Evolutionary conservation across 2,329 filamentous ascomycete species (phyloP).

Genomic region (Neurospora crassa): DNA sequence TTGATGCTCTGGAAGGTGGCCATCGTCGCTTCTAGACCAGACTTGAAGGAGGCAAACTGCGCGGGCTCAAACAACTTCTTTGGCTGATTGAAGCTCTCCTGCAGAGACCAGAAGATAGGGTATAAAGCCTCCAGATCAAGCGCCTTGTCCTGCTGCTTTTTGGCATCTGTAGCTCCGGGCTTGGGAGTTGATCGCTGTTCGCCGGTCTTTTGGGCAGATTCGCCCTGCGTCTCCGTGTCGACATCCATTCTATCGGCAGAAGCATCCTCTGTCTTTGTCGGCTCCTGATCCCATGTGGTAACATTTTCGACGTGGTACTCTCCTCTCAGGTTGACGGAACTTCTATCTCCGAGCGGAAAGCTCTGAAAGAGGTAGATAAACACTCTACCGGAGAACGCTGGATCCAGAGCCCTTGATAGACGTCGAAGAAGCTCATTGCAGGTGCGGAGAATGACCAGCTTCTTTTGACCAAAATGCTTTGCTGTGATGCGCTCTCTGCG

Average conservation of each 20-base stretch:
- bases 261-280: constrained; percentile 24
- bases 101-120: constrained; percentile 86
- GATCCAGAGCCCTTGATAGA: constrained; percentile 91
- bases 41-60: constrained; percentile 73
- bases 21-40: constrained; percentile 59
- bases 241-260: constrained; percentile 54
- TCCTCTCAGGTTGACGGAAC: constrained; percentile 90
- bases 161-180: constrained; percentile 33
- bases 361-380: constrained; percentile 99
- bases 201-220: constrained; percentile 24
- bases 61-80: constrained; percentile 66
- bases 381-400: constrained; percentile 91
- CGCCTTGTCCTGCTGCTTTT: constrained; percentile 35
- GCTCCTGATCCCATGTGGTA: constrained; percentile 65
- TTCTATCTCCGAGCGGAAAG: constrained; percentile 92
- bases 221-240: constrained; percentile 38
- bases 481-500: constrained; percentile 80
- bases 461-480: constrained; percentile 71
- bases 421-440: constrained; percentile 94
- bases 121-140: constrained; percentile 69
- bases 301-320: constrained; percentile 96
- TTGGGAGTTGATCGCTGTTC: constrained; percentile 29
- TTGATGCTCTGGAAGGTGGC: constrained; percentile 43
- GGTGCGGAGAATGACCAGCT: constrained; percentile 78
- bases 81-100: constrained; percentile 85